phyloP scores from a whole-genome alignment of 192 early-diverging fungal species.

The Backusella psychrophila region DNA sequence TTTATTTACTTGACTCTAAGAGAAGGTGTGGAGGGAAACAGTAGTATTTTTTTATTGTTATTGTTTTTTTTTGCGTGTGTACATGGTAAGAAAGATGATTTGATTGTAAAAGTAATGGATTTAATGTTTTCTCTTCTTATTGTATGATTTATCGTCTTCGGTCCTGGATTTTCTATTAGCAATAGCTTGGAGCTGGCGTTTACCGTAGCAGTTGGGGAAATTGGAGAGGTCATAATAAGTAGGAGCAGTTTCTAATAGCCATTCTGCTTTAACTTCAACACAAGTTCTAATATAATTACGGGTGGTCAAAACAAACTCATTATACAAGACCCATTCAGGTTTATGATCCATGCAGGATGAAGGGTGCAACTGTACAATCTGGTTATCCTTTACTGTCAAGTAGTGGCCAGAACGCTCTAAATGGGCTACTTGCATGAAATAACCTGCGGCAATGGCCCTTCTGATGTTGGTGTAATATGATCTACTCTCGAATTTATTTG shows the following conservation, averaged over 20 bases:
- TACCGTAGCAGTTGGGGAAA: slow-evolving; percentile 93
- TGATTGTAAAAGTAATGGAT: background rate
- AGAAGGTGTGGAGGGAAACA: too few relatives aligned
- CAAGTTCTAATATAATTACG: slow-evolving; percentile 96
- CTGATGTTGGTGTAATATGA: slow-evolving; percentile 87
- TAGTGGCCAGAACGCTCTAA: slow-evolving; percentile 86
- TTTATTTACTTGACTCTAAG: too few relatives aligned
- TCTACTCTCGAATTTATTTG: slow-evolving; percentile 67
- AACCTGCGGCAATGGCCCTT: slow-evolving; percentile 86
- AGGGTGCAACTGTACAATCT: slow-evolving; percentile 91
- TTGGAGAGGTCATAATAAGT: slow-evolving; percentile 87
- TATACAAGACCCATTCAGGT: slow-evolving; percentile 99
- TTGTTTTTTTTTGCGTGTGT: background rate
- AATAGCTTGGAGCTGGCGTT: slow-evolving; percentile 76
- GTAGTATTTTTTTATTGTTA: too few relatives aligned
- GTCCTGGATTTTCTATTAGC: slow-evolving; percentile 49
- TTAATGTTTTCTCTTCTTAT: slow-evolving; percentile 38
- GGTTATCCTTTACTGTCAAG: slow-evolving; percentile 96
- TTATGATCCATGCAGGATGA: slow-evolving; percentile 85
- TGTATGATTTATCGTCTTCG: slow-evolving; percentile 40
- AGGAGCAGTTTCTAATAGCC: slow-evolving; percentile 81
- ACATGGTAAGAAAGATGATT: background rate
- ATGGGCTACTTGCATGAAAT: slow-evolving; percentile 99
- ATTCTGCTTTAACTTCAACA: slow-evolving; percentile 85
- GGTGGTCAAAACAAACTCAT: slow-evolving; percentile 97